phyloP scores from a whole-genome alignment of 768 basidiomycete species.

The Stropharia rugosoannulata region DNA sequence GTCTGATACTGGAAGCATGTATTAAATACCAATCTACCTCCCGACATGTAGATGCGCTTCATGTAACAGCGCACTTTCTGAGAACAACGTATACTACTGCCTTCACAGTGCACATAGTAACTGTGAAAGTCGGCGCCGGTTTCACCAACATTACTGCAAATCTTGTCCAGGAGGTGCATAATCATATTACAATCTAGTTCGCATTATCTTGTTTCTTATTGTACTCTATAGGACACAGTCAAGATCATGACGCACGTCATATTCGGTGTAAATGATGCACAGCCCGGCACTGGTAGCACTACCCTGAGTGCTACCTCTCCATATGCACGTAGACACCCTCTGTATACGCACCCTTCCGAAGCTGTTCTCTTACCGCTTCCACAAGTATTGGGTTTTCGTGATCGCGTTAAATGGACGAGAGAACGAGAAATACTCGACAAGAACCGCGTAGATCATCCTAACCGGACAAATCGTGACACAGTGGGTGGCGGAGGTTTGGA shows the following conservation, averaged over 20 bases:
- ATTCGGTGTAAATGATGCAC: slow-evolving; percentile 46
- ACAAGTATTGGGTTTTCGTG: slow-evolving; percentile 33
- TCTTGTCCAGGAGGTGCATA: slow-evolving; percentile 56
- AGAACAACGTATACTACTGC: slow-evolving; percentile 37
- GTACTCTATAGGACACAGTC: slow-evolving; percentile 35
- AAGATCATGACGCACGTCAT: slow-evolving; percentile 55
- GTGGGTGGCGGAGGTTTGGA: slow-evolving; percentile 54
- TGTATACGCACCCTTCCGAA: slow-evolving; percentile 51
- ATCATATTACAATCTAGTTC: not conserved
- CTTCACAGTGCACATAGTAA: slow-evolving; percentile 48
- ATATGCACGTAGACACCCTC: slow-evolving; percentile 59
- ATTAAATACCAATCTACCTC: slow-evolving; percentile 47
- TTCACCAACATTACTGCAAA: slow-evolving; percentile 62
- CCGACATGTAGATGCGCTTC: slow-evolving; percentile 53
- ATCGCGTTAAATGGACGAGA: slow-evolving; percentile 32
- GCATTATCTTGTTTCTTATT: not conserved
- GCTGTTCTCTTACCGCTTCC: slow-evolving; percentile 23
- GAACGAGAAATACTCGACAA: slow-evolving; percentile 40
- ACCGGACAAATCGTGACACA: slow-evolving; percentile 34
- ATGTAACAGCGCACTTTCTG: slow-evolving; percentile 61
- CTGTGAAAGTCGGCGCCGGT: slow-evolving; percentile 46
- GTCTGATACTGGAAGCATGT: slow-evolving; percentile 53
- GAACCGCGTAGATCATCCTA: slow-evolving; percentile 36
- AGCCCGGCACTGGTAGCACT: slow-evolving; percentile 20
- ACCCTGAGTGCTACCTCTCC: slow-evolving; percentile 49